Conservation (phyloP, 1,139 yeast species). For the Saccharomyces pastorianus region DNA sequence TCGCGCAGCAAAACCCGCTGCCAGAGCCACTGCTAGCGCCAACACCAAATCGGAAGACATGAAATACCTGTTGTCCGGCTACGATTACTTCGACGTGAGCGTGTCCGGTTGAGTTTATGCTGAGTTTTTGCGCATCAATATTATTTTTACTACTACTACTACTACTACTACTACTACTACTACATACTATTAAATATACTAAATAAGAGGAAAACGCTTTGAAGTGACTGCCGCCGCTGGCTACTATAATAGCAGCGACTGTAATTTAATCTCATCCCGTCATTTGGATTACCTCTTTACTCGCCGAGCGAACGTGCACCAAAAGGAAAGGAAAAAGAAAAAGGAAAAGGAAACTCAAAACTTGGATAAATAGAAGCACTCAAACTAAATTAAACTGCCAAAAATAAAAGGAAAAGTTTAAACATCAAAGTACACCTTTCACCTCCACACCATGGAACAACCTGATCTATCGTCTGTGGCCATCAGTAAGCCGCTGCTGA, state of each 20-base stretch:
- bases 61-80: constrained; percentile 24
- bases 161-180: too few relatives aligned
- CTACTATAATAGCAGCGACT: neutral
- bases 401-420: neutral
- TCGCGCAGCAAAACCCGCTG: neutral
- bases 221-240: too few relatives aligned
- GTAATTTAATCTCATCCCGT: neutral
- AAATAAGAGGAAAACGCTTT: too few relatives aligned
- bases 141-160: neutral
- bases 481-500: constrained; percentile 41
- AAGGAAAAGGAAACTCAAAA: neutral
- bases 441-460: neutral
- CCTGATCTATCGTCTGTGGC: neutral
- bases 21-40: neutral
- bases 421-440: neutral
- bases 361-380: neutral
- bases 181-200: too few relatives aligned
- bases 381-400: neutral
- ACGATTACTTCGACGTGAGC: constrained; percentile 30
- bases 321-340: neutral
- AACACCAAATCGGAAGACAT: constrained; percentile 19
- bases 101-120: constrained; percentile 15
- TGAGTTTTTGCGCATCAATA: neutral
- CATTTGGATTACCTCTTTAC: neutral
- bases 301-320: neutral